These are phyloP conservation scores for Teunomyces kruisii DNA, from an alignment of 805 yeast species.

Conservation along the genomic window DNA sequence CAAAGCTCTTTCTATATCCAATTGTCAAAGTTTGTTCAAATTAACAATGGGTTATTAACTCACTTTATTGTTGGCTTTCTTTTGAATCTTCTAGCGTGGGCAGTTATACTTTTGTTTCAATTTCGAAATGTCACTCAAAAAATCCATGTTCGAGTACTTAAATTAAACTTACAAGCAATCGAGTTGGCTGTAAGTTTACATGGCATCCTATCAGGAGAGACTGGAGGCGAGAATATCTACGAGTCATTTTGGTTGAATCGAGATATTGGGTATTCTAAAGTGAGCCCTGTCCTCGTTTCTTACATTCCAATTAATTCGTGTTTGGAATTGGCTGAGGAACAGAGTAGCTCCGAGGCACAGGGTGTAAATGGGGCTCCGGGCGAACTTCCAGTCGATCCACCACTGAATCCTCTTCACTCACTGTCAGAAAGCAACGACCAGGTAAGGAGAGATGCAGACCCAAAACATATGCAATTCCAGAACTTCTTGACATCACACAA, in stretches of 20 bases:
- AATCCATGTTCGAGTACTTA: background rate
- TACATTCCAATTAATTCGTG: slow-evolving; percentile 1
- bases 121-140: background rate
- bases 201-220: background rate
- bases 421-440: background rate
- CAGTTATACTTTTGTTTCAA: slow-evolving; percentile 1
- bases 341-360: background rate
- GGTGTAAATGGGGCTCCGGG: background rate
- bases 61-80: background rate
- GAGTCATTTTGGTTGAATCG: background rate
- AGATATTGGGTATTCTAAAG: background rate
- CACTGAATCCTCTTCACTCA: background rate
- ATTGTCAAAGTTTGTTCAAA: background rate
- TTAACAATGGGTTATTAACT: background rate
- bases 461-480: background rate
- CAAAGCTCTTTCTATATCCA: background rate
- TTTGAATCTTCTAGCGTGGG: slow-evolving; percentile 1
- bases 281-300: background rate
- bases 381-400: no score
- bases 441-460: background rate
- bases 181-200: background rate
- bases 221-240: background rate
- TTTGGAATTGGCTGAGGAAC: background rate
- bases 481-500: background rate
- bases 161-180: background rate